Percentiles rank a stretch among this genome's conserved stretches.
Conservation (phyloP, 1,284 basidiomycete genomes). For the Rhodotorula sp. region DNA sequence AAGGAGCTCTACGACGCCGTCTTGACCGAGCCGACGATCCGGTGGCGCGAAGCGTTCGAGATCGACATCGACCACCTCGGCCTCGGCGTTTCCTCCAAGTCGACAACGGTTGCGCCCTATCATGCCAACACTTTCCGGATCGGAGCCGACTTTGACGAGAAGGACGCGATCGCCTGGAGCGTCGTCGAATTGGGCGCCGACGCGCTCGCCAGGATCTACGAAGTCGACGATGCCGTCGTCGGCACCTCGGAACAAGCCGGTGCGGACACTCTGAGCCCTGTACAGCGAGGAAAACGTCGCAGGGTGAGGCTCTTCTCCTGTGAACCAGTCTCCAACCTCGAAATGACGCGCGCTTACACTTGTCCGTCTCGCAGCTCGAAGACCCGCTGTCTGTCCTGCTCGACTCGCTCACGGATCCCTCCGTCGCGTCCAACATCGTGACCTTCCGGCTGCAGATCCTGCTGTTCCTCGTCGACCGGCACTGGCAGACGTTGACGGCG, state of each 20-base stretch:
- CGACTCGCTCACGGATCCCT: conserved; percentile 53
- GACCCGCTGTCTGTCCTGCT: conserved; percentile 62
- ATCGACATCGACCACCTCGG: conserved; percentile 67
- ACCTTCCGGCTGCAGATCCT: conserved; percentile 69
- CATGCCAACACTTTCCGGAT: conserved; percentile 62
- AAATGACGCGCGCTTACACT: not conserved
- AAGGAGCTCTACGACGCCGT: conserved; percentile 53
- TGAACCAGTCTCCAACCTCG: too few relatives aligned
- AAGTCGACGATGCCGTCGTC: not conserved
- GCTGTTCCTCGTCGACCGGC: conserved; percentile 76
- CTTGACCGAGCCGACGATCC: conserved; percentile 62
- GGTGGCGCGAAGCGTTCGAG: conserved; percentile 57
- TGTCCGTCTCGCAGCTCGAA: conserved; percentile 37
- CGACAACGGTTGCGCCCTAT: conserved; percentile 53
- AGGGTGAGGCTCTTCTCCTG: conserved; percentile 21
- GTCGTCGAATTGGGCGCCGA: conserved; percentile 81
- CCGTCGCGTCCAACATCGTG: conserved; percentile 47
- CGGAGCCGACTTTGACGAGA: conserved; percentile 68
- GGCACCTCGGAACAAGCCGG: not conserved
- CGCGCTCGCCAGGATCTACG: conserved; percentile 55
- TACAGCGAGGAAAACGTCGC: conserved; percentile 26
- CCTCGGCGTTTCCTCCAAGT: conserved; percentile 50
- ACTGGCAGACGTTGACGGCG: conserved; percentile 65
- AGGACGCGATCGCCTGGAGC: conserved; percentile 75
- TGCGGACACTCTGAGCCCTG: conserved; percentile 10